phyloP scores from a whole-genome alignment of 176 grass and related monocot genomes.

The Oryza officinalis region DNA sequence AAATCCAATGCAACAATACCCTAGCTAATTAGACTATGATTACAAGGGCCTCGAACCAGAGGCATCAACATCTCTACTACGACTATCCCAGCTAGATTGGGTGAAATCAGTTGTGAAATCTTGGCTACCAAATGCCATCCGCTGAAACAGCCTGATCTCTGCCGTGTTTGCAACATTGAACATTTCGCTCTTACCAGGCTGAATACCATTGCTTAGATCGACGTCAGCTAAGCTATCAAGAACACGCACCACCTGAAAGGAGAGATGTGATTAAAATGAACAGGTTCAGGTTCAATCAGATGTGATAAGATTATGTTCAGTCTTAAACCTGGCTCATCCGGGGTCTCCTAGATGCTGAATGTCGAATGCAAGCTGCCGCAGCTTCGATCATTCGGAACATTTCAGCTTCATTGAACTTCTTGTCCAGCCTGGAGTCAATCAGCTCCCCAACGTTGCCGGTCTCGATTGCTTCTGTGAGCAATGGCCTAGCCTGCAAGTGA shows the following conservation, averaged over 20 bases:
- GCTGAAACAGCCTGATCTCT: conserved; percentile 90
- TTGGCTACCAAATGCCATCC: conserved; percentile 84
- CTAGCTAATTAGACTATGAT: conserved; percentile 40
- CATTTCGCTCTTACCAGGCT: conserved; percentile 82
- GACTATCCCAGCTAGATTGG: conserved; percentile 59
- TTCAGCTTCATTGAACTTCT: conserved; percentile 58
- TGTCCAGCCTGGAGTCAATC: conserved; percentile 49
- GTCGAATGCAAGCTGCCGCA: conserved; percentile 65
- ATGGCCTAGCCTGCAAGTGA: conserved; percentile 72
- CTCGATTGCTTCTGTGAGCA: conserved; percentile 56
- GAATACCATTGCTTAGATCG: conserved; percentile 82
- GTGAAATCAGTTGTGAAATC: conserved; percentile 76
- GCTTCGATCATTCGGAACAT: conserved; percentile 77
- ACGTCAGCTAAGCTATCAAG: conserved; percentile 74
- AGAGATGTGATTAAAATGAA: not conserved
- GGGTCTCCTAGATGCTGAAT: conserved; percentile 60
- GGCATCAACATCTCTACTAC: conserved; percentile 25
- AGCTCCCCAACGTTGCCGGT: conserved; percentile 54
- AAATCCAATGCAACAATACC: conserved; percentile 1
- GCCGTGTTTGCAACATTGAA: conserved; percentile 76
- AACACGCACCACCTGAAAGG: conserved; percentile 74
- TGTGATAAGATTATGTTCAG: not conserved
- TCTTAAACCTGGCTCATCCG: conserved; percentile 68
- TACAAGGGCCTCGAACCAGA: conserved; percentile 43
- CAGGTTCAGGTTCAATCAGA: not conserved